phyloP scores from a whole-genome alignment of 352 stramenopile genomes.

The Phytophthora citrophthora region DNA sequence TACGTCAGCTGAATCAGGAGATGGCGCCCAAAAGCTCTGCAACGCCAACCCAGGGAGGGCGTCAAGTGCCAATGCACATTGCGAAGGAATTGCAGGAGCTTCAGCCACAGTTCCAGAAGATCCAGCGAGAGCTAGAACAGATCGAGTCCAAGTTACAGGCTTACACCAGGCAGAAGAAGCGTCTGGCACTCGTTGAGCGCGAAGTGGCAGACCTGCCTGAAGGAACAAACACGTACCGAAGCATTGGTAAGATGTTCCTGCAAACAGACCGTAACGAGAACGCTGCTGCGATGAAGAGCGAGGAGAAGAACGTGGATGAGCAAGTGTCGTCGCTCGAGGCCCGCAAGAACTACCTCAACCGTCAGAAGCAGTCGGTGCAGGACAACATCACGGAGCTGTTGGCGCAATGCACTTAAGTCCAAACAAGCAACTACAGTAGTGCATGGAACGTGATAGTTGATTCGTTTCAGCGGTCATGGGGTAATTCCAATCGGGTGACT shows the following conservation, averaged over 20 bases:
- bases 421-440: not conserved
- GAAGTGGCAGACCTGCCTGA: slow-evolving; percentile 72
- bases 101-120: slow-evolving; percentile 79
- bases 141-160: slow-evolving; percentile 74
- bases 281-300: slow-evolving; percentile 54
- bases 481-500: slow-evolving; percentile 20
- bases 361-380: slow-evolving; percentile 80
- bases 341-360: slow-evolving; percentile 82
- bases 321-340: slow-evolving; percentile 78
- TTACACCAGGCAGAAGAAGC: slow-evolving; percentile 76
- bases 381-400: slow-evolving; percentile 87
- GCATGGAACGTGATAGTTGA: slow-evolving; percentile 29
- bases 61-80: slow-evolving; percentile 63
- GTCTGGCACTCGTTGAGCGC: slow-evolving; percentile 70
- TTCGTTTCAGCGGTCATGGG: slow-evolving; percentile 16
- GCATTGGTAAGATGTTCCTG: slow-evolving; percentile 89
- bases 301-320: slow-evolving; percentile 65
- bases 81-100: slow-evolving; percentile 84
- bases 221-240: slow-evolving; percentile 70
- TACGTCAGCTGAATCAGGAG: slow-evolving; percentile 73
- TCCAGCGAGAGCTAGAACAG: slow-evolving; percentile 82
- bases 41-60: slow-evolving; percentile 20
- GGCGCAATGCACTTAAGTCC: slow-evolving; percentile 62
- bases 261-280: slow-evolving; percentile 67
- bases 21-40: slow-evolving; percentile 26